A percentile compares a stretch with the other conserved stretches of the same genome.
Conservation (phyloP, 2,329 filamentous ascomycete genomes). For the Aspergillus quadricinctus region DNA sequence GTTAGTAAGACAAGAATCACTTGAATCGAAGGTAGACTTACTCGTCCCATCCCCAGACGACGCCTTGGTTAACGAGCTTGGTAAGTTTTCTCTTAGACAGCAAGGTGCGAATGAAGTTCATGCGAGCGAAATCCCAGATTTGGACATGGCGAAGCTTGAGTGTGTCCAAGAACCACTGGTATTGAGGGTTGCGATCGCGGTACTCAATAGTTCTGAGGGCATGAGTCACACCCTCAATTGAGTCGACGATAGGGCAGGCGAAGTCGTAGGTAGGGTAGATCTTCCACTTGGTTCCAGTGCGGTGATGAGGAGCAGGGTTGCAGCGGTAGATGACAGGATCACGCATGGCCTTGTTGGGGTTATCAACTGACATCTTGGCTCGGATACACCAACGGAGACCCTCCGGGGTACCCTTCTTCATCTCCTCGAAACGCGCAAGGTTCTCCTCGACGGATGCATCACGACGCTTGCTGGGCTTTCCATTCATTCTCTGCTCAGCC, state of each 20-base stretch:
- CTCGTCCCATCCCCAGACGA: slow-evolving; percentile 50
- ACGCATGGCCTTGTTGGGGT: slow-evolving; percentile 91
- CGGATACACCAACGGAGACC: slow-evolving; percentile 86
- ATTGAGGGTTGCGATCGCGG: slow-evolving; percentile 49
- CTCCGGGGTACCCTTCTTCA: slow-evolving; percentile 79
- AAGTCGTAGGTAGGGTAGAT: slow-evolving; percentile 66
- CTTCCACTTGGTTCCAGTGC: slow-evolving; percentile 61
- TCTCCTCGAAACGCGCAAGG: slow-evolving; percentile 81
- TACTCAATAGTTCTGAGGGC: slow-evolving; percentile 62
- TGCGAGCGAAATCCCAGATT: slow-evolving; percentile 51
- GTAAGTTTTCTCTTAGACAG: slow-evolving; percentile 51
- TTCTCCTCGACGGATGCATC: slow-evolving; percentile 78
- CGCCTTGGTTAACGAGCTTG: slow-evolving; percentile 45
- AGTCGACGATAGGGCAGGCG: slow-evolving; percentile 60
- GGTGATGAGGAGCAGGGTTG: slow-evolving; percentile 63
- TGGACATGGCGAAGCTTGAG: slow-evolving; percentile 44
- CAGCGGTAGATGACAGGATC: slow-evolving; percentile 98
- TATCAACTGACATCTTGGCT: slow-evolving; percentile 86
- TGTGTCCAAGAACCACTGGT: slow-evolving; percentile 49
- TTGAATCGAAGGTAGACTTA: background rate
- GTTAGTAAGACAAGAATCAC: background rate
- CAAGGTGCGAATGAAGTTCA: slow-evolving; percentile 50
- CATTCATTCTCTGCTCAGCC: slow-evolving; percentile 77
- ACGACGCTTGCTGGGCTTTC: slow-evolving; percentile 75
- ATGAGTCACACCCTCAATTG: slow-evolving; percentile 61